Percentiles rank a stretch among this genome's conserved stretches.
Conservation (phyloP, 2,329 filamentous ascomycete species). For the Exophiala spinifera region DNA sequence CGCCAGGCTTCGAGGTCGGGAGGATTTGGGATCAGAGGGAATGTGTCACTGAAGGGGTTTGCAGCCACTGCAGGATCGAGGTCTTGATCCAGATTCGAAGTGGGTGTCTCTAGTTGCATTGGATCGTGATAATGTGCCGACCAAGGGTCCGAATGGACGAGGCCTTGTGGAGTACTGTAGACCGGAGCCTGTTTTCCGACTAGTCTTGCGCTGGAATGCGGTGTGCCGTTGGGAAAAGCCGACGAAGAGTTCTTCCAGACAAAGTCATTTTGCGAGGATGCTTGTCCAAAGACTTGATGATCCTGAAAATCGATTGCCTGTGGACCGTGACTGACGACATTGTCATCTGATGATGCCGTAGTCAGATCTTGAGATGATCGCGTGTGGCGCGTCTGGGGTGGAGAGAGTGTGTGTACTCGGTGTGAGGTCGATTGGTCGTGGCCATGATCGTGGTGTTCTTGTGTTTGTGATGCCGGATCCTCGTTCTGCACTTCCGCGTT, state of each 20-base stretch:
- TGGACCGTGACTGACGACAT: not conserved
- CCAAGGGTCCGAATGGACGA: conserved; percentile 22
- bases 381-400: conserved; percentile 16
- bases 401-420: conserved; percentile 6
- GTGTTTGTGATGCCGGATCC: conserved; percentile 5
- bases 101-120: not conserved
- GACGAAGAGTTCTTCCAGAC: conserved; percentile 25
- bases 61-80: conserved; percentile 12
- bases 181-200: conserved; percentile 15
- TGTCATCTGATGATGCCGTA: not conserved
- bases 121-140: conserved; percentile 1
- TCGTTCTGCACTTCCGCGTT: conserved; percentile 5
- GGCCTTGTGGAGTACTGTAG: conserved; percentile 21
- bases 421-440: not conserved
- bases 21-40: conserved; percentile 54
- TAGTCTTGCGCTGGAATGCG: not conserved
- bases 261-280: conserved; percentile 12
- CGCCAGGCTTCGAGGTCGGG: conserved; percentile 68
- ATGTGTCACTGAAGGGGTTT: conserved; percentile 24
- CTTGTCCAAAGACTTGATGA: not conserved
- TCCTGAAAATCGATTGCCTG: conserved; percentile 4
- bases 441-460: conserved; percentile 7
- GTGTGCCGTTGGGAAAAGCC: conserved; percentile 21
- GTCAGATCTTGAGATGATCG: conserved; percentile 8
- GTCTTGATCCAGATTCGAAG: conserved; percentile 5